Evolutionary conservation across 116 monocot genomes (phyloP), one percentile per base, ranked within the genome.

Genomic region (Zostera marina): DNA sequence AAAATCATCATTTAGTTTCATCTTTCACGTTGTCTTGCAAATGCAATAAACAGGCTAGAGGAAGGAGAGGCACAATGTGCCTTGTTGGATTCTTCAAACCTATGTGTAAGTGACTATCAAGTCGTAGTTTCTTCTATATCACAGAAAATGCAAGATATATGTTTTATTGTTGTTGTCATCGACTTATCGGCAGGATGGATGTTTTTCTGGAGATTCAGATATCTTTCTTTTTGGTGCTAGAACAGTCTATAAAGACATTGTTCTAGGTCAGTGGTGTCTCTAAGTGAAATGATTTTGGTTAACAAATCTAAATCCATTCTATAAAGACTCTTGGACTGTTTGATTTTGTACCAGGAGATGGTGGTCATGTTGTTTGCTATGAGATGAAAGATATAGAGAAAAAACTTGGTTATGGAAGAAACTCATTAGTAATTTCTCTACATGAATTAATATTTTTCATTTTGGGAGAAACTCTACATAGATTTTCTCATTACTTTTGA

Each of bases 51-150:
- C 73, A 91, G 91, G 59, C 22, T 87, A 44, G 92, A 92, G 72
- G 92, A 92, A 68, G 92, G 76, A 47, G 92, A 92, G 72, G 92
- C 92, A 64, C 87, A 92, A 52, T 92, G 92, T 61, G 92, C 92
- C 53, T 66, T 68, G 63, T 66, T 92, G 23, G 83, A 92, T 58
- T 77, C 71, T 13, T 75, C 51, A 44, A 69, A 75, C 48, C 67
- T 92, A 11, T 92, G 92, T 76, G 91, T 91, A 80, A 77, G 85
- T 79, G 44, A n/a, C n/a, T 38, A 41, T 58, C 15, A 58, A 14
- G 22, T 25, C 15, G 32, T 42, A 9, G 7, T 26, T 55, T 41
- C 4, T 22, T 22, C 3, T 24, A 17, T 7, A 38, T 26, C 16
- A 40, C 9, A 57, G 4, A 51, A 49, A 49, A 22, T 47, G 17